Evolutionary conservation across 495 filamentous ascomycete genomes (phyloP).

Genomic region (Hypoxylon rickii): DNA sequence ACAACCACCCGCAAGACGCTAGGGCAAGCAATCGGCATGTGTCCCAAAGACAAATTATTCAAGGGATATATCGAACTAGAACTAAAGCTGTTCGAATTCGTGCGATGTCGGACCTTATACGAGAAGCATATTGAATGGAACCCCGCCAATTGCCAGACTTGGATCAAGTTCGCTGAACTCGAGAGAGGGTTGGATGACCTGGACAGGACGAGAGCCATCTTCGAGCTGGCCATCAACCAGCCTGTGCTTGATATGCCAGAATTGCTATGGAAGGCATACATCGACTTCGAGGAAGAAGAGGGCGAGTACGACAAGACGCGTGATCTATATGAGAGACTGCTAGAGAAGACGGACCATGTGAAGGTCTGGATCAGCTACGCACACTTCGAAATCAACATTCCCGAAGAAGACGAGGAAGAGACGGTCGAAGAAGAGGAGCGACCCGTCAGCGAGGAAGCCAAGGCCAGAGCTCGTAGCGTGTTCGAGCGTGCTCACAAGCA

Average conservation of each 20-base stretch:
- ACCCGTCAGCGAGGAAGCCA: constrained; percentile 81
- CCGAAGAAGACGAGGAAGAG: constrained; percentile 61
- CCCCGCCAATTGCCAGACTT: constrained; percentile 83
- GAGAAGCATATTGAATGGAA: constrained; percentile 94
- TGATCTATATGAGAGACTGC: constrained; percentile 84
- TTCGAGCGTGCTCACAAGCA: constrained; percentile 86
- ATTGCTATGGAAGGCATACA: constrained; percentile 94
- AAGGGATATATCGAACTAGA: constrained; percentile 91
- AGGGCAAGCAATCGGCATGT: constrained; percentile 88
- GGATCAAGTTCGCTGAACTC: constrained; percentile 93
- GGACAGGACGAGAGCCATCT: constrained; percentile 86
- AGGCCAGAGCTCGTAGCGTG: constrained; percentile 75
- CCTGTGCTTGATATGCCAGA: constrained; percentile 95
- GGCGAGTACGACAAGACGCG: constrained; percentile 83
- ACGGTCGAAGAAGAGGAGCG: constrained; percentile 61
- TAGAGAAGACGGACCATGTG: constrained; percentile 93
- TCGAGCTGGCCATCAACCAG: constrained; percentile 86
- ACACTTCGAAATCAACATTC: constrained; percentile 91
- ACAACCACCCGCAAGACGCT: constrained; percentile 81
- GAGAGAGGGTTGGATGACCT: constrained; percentile 88
- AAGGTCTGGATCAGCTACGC: constrained; percentile 99
- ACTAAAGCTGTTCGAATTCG: constrained; percentile 88
- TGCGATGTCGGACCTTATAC: constrained; percentile 85
- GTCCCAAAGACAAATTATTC: constrained; percentile 94
- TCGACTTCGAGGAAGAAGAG: constrained; percentile 96